Evolutionary conservation across 1,284 basidiomycete species (phyloP).

Genomic region (Phellopilus nigrolimitatus): DNA sequence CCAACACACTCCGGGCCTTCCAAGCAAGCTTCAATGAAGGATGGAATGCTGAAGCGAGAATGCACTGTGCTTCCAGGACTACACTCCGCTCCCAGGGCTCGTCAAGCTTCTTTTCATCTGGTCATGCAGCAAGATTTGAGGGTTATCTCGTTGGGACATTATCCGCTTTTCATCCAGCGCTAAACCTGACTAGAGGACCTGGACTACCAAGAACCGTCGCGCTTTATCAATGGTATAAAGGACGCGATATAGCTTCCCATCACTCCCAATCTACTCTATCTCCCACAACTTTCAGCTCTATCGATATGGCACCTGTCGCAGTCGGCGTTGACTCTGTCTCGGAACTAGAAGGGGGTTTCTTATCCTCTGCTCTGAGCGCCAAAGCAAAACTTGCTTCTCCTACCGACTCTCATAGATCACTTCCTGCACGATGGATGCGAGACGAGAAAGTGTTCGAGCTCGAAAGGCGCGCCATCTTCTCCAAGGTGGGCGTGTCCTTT

Average conservation of each 20-base stretch:
- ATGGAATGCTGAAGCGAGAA: too few species aligned
- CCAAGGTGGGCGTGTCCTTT: slow-evolving; percentile 18
- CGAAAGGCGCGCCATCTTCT: slow-evolving; percentile 27
- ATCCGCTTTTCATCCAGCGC: not conserved
- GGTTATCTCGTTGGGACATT: not conserved
- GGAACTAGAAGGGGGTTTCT: not conserved
- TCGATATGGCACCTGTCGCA: slow-evolving; percentile 15
- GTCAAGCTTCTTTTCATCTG: not conserved
- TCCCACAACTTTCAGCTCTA: not conserved
- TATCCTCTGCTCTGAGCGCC: not conserved
- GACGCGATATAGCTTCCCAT: not conserved
- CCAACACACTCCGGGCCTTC: too few species aligned
- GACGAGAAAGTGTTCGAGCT: slow-evolving; percentile 22
- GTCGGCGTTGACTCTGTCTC: not conserved
- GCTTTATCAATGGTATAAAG: not conserved
- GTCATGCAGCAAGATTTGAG: not conserved
- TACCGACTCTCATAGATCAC: not conserved
- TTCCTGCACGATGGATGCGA: slow-evolving; percentile 18
- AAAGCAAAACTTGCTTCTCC: slow-evolving; percentile 1
- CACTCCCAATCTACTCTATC: not conserved
- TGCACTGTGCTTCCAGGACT: not conserved
- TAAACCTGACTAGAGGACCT: not conserved
- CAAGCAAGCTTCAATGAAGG: too few species aligned
- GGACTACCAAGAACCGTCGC: not conserved
- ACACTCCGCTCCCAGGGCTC: not conserved